These are phyloP conservation scores for Pterocarpus santalinus DNA, from an alignment of 306 rosid species.

Conservation along the genomic window DNA sequence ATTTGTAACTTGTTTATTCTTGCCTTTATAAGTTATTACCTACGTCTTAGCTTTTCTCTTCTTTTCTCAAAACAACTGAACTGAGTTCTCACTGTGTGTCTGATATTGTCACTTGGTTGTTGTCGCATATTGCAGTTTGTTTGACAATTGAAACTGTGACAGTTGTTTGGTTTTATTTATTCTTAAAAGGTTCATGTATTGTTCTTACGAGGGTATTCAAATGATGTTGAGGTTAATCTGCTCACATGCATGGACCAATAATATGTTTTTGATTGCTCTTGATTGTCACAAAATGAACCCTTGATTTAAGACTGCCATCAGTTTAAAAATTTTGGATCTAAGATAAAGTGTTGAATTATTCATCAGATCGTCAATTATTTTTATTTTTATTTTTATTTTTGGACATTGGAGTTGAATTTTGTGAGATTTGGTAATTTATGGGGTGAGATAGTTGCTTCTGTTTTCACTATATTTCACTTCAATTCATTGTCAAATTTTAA, in stretches of 20 bases:
- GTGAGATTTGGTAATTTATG: slow-evolving; percentile 3
- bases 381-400: neutral
- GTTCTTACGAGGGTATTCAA: neutral
- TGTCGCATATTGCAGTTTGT: neutral
- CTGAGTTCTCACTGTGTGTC: neutral
- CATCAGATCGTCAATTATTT: neutral
- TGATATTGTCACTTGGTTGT: neutral
- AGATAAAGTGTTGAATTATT: neutral
- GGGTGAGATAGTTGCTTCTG: neutral
- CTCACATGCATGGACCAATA: neutral
- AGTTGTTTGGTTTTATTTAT: neutral
- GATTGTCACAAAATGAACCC: neutral
- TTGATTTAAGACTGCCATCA: neutral
- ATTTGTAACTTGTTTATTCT: neutral
- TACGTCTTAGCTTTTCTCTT: neutral
- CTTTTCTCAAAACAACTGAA: slow-evolving; percentile 9
- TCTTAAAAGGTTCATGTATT: neutral
- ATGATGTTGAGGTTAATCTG: neutral
- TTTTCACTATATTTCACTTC: neutral
- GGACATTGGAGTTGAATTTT: neutral
- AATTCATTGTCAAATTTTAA: neutral
- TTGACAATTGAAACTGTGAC: neutral
- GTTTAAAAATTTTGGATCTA: neutral
- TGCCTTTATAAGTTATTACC: neutral
- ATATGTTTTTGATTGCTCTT: neutral